These are phyloP conservation scores for Citeromyces hawaiiensis DNA, from an alignment of 1,139 yeast genomes.

Conservation along the genomic window DNA sequence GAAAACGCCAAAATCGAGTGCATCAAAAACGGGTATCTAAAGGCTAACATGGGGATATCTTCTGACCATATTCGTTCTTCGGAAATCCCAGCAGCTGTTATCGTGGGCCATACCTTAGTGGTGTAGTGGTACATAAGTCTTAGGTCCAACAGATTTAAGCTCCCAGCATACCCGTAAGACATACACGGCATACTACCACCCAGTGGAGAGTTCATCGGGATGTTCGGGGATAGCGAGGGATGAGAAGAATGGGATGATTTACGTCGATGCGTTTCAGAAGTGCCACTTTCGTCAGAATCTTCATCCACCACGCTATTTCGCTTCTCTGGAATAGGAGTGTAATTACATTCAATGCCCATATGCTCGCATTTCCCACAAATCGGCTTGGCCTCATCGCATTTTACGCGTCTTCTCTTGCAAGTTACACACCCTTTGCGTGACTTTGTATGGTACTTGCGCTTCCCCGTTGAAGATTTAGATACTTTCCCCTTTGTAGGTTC, in stretches of 20 bases:
- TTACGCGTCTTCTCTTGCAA: slow-evolving; percentile 79
- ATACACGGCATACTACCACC: slow-evolving; percentile 7
- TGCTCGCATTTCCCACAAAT: slow-evolving; percentile 69
- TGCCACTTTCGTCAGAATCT: background rate
- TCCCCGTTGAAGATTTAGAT: slow-evolving; percentile 27
- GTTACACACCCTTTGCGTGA: slow-evolving; percentile 82
- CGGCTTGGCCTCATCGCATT: slow-evolving; percentile 85
- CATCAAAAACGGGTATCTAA: slow-evolving; percentile 82
- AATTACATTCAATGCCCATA: slow-evolving; percentile 66
- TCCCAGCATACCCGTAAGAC: slow-evolving; percentile 13
- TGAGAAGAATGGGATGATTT: slow-evolving; percentile 9
- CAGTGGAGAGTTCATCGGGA: slow-evolving; percentile 9
- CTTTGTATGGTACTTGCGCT: slow-evolving; percentile 72
- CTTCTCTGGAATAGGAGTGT: slow-evolving; percentile 12
- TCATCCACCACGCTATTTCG: background rate
- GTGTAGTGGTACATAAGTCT: slow-evolving; percentile 81
- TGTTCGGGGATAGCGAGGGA: slow-evolving; percentile 17
- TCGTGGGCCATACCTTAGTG: slow-evolving; percentile 71
- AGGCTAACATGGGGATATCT: slow-evolving; percentile 81
- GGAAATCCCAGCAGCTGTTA: slow-evolving; percentile 83
- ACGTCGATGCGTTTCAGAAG: background rate
- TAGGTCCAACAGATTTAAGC: slow-evolving; percentile 63
- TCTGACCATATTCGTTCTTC: slow-evolving; percentile 79
- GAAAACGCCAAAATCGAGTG: slow-evolving; percentile 82
- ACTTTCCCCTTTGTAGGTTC: slow-evolving; percentile 5